A percentile compares a stretch with the other conserved stretches of the same genome.
phyloP scores from a whole-genome alignment of 495 filamentous ascomycete genomes.

The Pyronema omphalodes region DNA sequence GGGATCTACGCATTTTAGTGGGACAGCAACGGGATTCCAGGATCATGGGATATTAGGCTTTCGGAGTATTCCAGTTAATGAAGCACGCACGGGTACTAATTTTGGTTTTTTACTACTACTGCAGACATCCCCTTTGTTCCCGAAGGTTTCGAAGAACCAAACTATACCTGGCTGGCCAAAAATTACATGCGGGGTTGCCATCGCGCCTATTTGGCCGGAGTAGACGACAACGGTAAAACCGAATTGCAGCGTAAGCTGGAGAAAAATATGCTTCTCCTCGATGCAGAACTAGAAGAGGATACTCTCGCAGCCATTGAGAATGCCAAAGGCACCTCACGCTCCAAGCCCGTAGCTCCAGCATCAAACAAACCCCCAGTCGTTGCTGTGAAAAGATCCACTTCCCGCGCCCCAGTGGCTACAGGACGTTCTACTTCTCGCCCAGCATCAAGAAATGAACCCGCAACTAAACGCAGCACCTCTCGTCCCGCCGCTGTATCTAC shows the following conservation, averaged over 20 bases:
- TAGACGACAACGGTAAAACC: conserved; percentile 50
- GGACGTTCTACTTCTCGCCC: conserved; percentile 10
- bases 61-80: too few relatives aligned
- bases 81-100: conserved; percentile 24
- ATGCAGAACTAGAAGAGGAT: conserved; percentile 19
- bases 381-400: neutral
- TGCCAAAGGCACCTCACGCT: neutral
- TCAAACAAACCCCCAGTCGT: neutral
- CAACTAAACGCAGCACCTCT: neutral
- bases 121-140: neutral
- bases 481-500: neutral
- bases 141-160: conserved; percentile 6
- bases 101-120: neutral
- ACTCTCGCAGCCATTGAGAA: conserved; percentile 5
- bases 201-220: conserved; percentile 42
- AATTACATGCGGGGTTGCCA: conserved; percentile 55
- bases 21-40: too few relatives aligned
- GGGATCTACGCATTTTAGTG: too few relatives aligned
- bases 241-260: conserved; percentile 41
- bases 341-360: conserved; percentile 5
- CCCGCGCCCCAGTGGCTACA: conserved; percentile 7
- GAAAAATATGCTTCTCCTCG: conserved; percentile 31
- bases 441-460: too few relatives aligned
- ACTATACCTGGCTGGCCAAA: conserved; percentile 27
- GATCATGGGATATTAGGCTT: too few relatives aligned